Base-by-base conservation (phyloP, 2,329 filamentous ascomycete genomes). In the Aspergillus japonicus region DNA sequence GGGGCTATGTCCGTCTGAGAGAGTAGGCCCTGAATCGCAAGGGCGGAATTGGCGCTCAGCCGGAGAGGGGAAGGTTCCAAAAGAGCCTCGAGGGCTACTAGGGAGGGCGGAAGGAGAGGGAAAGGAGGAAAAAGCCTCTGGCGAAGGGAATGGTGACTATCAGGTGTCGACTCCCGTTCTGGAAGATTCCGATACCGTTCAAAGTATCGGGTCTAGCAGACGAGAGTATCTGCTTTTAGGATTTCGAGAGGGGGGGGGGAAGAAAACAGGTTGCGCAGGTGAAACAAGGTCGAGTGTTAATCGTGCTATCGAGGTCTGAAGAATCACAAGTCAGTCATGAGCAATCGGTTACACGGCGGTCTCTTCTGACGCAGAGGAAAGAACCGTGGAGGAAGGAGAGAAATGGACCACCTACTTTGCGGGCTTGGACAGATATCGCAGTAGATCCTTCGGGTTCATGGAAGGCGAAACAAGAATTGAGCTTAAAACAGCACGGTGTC, bases 341-440 rank as follows among this genome's bases (percentile, higher is more conserved):
- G 39, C 39, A 19, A 44, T 44, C 16, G 39, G 39, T 44, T 44
- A 44, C 39, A 44, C 39, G 39, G 39, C 39, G 33, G 33, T 35
- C 39, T 44, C 39, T 44, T 44, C 39, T 44, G 39, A 44, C n/a
- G 53, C 48, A 10, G 11, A 49, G 21, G 26, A 16, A 50, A 51
- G 57, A 5, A 39, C 54, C 47, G 47, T 47, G 47, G 59, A 51
- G 35, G 24, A 55, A 47, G 29, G 7, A 24, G 11, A 56, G 56
- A 56, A 42, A 35, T 52, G 33, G 57, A 54, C 62, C 61, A 64
- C 90, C 76, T 81, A 96, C 92, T 96, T 96, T 79, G 91, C 91
- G 76, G 92, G 92, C 84, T 95, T 95, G 76, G 91, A 96, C 71
- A 96, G 87, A 83, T 96, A 95, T 82, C 92, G 90, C 76, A 96